Evolutionary conservation across 2,329 filamentous ascomycete genomes (phyloP).

Genomic region (Aureobasidium sp.): DNA sequence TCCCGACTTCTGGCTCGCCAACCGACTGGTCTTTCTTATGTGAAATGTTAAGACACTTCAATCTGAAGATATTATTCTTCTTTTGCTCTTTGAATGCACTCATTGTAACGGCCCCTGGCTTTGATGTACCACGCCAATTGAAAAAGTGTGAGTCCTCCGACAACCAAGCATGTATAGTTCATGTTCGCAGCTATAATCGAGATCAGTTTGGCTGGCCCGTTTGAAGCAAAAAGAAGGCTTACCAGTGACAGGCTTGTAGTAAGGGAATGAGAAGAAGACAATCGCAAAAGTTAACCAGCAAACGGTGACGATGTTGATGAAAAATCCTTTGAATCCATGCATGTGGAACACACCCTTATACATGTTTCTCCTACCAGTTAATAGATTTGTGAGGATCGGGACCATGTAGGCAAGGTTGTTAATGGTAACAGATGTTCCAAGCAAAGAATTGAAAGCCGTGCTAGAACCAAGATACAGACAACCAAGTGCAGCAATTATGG

Average conservation of each 20-base stretch:
- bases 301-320: slow-evolving; percentile 8
- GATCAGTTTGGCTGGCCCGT: neutral
- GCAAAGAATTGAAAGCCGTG: slow-evolving; percentile 18
- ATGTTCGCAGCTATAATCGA: slow-evolving; percentile 31
- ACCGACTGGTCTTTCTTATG: neutral
- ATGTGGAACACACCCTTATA: slow-evolving; percentile 9
- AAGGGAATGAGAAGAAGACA: slow-evolving; percentile 42
- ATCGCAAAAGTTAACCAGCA: slow-evolving; percentile 32
- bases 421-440: slow-evolving; percentile 4
- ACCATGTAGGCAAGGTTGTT: slow-evolving; percentile 11
- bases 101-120: slow-evolving; percentile 34
- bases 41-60: neutral
- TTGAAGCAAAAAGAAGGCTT: neutral
- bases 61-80: neutral
- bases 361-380: slow-evolving; percentile 6
- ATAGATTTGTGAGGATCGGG: slow-evolving; percentile 2
- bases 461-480: slow-evolving; percentile 17
- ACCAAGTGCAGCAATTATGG: slow-evolving; percentile 17
- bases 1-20: neutral
- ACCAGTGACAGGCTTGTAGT: slow-evolving; percentile 32
- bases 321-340: neutral
- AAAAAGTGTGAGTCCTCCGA: slow-evolving; percentile 36
- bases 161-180: slow-evolving; percentile 45
- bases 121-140: slow-evolving; percentile 39
- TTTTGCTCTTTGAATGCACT: slow-evolving; percentile 30